Percentiles rank a stretch among this genome's conserved stretches.
phyloP scores from a whole-genome alignment of 139 green algal genomes.

The Chlamydomonas urium region DNA sequence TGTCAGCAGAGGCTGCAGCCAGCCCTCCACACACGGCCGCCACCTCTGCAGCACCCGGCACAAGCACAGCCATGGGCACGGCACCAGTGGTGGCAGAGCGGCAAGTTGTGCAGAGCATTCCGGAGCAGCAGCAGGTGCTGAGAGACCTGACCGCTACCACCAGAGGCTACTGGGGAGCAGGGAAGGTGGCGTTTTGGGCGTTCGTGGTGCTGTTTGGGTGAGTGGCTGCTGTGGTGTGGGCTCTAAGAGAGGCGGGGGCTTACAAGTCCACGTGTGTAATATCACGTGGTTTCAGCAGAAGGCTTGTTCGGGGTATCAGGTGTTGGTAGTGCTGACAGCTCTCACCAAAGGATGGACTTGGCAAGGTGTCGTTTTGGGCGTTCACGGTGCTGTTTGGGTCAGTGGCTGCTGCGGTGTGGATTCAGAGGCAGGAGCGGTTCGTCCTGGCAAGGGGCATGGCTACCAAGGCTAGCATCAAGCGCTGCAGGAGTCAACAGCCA shows the following conservation, averaged over 20 bases:
- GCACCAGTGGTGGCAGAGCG: neutral
- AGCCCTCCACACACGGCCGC: neutral
- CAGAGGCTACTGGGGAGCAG: neutral
- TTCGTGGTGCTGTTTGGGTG: neutral
- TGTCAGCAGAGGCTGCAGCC: neutral
- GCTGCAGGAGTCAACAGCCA: too few species aligned
- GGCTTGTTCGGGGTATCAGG: too few species aligned
- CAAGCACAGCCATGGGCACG: neutral
- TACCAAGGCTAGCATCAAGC: too few species aligned
- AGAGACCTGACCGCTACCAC: too few species aligned
- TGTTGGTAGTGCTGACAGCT: too few species aligned
- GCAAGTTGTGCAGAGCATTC: neutral
- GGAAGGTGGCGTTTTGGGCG: slow-evolving; percentile 1
- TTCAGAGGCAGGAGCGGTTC: too few species aligned
- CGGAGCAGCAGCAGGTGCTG: neutral
- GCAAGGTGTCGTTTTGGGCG: neutral
- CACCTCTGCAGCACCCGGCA: neutral
- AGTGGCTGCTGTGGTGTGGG: neutral
- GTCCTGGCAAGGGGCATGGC: too few species aligned
- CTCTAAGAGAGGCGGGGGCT: neutral
- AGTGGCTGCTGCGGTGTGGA: too few species aligned
- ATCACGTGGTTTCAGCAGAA: neutral
- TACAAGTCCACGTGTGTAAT: neutral
- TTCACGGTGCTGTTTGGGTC: neutral
- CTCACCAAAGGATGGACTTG: too few species aligned